A percentile compares a stretch with the other conserved stretches of the same genome.
Conservation (phyloP, 2,329 filamentous ascomycete genomes). For the Colletotrichum spinosum region DNA sequence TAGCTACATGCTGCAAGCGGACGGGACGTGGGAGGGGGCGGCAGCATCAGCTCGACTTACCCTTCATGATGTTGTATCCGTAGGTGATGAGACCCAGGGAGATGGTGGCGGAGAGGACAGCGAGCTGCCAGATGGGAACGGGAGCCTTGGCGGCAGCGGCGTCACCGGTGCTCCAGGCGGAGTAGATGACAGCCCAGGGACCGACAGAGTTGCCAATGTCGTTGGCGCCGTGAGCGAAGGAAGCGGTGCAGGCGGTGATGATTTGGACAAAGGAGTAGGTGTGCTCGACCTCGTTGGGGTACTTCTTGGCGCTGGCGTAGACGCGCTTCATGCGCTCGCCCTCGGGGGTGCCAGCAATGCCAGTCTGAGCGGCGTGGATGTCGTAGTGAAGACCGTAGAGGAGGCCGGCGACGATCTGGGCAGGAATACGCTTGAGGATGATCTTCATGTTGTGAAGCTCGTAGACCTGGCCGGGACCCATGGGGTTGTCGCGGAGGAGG, state of each 20-base stretch:
- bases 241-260: constrained; percentile 77
- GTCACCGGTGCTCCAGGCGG: constrained; percentile 72
- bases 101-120: constrained; percentile 72
- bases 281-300: constrained; percentile 77
- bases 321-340: constrained; percentile 77
- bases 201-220: constrained; percentile 80
- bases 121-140: constrained; percentile 82
- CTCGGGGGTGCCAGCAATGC: constrained; percentile 78
- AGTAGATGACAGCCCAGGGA: constrained; percentile 77
- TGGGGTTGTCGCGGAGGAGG: constrained; percentile 77
- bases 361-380: constrained; percentile 80
- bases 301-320: constrained; percentile 73
- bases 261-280: constrained; percentile 76
- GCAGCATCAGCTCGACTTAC: constrained; percentile 51
- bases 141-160: constrained; percentile 70
- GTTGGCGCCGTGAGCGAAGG: constrained; percentile 82
- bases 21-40: neutral
- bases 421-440: constrained; percentile 74
- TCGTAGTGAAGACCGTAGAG: constrained; percentile 86
- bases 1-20: constrained; percentile 28
- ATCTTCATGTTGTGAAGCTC: constrained; percentile 77
- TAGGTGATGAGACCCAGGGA: constrained; percentile 78
- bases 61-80: constrained; percentile 88
- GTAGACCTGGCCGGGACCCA: constrained; percentile 79
- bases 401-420: constrained; percentile 69